phyloP scores from a whole-genome alignment of 495 filamentous ascomycete genomes.

The Tuber calosporum region DNA sequence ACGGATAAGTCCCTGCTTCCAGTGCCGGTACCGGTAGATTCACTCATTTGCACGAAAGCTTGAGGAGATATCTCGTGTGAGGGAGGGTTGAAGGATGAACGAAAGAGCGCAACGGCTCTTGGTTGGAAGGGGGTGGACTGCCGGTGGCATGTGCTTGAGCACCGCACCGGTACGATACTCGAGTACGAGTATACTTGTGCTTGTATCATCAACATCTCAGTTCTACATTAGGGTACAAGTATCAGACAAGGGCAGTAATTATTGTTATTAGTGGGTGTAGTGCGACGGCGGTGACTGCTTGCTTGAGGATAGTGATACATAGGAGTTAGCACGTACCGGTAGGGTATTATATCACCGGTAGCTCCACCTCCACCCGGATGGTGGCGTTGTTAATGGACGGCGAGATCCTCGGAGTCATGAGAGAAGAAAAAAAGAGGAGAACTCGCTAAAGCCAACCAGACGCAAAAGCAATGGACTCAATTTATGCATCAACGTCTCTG shows the following conservation, averaged over 20 bases:
- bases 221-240: background rate
- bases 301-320: background rate
- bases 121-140: background rate
- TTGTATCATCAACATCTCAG: background rate
- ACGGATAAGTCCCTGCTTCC: background rate
- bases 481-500: background rate
- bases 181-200: too few relatives aligned
- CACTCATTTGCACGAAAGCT: background rate
- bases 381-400: background rate
- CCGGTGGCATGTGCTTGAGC: background rate
- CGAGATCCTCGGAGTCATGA: background rate
- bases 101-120: background rate
- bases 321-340: background rate
- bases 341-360: background rate
- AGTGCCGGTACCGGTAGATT: background rate
- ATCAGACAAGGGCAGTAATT: background rate
- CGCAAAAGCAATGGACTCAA: background rate
- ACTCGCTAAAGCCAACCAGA: slow-evolving; percentile 3
- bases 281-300: background rate
- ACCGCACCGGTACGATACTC: background rate
- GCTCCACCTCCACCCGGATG: background rate
- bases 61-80: background rate
- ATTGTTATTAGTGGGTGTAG: background rate
- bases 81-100: background rate
- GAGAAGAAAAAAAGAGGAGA: background rate